A percentile compares a stretch with the other conserved stretches of the same genome.
phyloP scores from a whole-genome alignment of 2,329 filamentous ascomycete genomes.

The Clonostachys byssicola region DNA sequence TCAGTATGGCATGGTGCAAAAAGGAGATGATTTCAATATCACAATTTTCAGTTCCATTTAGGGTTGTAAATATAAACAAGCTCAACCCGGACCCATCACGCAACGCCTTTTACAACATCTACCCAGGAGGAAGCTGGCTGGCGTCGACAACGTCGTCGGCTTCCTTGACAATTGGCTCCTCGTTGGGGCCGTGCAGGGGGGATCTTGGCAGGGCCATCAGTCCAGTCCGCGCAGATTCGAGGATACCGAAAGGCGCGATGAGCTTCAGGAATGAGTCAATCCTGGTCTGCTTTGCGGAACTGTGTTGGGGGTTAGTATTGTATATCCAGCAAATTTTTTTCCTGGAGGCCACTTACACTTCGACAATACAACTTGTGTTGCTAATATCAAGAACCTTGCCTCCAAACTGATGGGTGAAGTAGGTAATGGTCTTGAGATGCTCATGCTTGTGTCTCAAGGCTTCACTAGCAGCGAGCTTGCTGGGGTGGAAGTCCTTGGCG shows the following conservation, averaged over 20 bases:
- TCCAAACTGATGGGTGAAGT: slow-evolving; percentile 94
- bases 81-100: too few relatives aligned
- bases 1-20: neutral
- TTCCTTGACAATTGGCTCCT: slow-evolving; percentile 72
- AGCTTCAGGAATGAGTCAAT: slow-evolving; percentile 99
- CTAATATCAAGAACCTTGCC: slow-evolving; percentile 98
- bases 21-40: neutral
- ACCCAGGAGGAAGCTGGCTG: slow-evolving; percentile 90
- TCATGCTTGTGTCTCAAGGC: slow-evolving; percentile 95
- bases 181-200: slow-evolving; percentile 71
- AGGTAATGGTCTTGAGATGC: slow-evolving; percentile 93
- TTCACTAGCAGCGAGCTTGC: slow-evolving; percentile 78
- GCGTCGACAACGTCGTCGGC: slow-evolving; percentile 93
- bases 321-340: neutral
- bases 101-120: slow-evolving; percentile 10
- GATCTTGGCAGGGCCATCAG: slow-evolving; percentile 96
- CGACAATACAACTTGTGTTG: slow-evolving; percentile 97
- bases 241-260: slow-evolving; percentile 87
- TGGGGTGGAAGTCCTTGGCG: slow-evolving; percentile 79
- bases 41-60: neutral
- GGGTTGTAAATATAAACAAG: too few relatives aligned
- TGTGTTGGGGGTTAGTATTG: slow-evolving; percentile 27
- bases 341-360: slow-evolving; percentile 63
- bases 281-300: slow-evolving; percentile 85
- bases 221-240: slow-evolving; percentile 92